These are phyloP conservation scores for Teunomyces tritomae DNA, from an alignment of 805 yeast species.

Conservation along the genomic window DNA sequence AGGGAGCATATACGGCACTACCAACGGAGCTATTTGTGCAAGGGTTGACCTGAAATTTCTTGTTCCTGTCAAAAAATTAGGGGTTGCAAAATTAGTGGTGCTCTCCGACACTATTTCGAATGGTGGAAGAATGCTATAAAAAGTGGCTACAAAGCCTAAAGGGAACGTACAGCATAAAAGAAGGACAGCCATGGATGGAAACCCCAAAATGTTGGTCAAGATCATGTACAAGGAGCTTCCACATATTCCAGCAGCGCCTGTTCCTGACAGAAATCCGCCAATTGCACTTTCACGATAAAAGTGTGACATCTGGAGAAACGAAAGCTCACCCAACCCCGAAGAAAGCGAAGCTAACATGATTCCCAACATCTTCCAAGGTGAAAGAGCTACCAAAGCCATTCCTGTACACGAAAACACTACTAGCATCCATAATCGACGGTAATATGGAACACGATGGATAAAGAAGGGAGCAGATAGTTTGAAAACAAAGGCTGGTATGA, in stretches of 20 bases:
- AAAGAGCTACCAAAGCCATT: constrained; percentile 64
- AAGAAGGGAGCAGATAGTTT: constrained; percentile 79
- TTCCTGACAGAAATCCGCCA: constrained; percentile 90
- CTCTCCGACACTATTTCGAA: constrained; percentile 2
- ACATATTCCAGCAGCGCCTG: constrained; percentile 91
- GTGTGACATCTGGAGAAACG: constrained; percentile 85
- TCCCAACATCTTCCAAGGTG: constrained; percentile 53
- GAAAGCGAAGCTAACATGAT: constrained; percentile 76
- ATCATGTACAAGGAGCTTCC: constrained; percentile 75
- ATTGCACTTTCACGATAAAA: constrained; percentile 59
- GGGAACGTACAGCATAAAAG: constrained; percentile 57
- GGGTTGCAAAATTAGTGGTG: neutral
- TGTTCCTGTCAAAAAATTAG: neutral
- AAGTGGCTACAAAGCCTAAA: constrained; percentile 43
- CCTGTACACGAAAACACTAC: constrained; percentile 65
- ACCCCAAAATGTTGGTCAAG: constrained; percentile 64
- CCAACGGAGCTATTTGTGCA: constrained; percentile 37
- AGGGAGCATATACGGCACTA: constrained; percentile 78
- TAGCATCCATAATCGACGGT: constrained; percentile 49
- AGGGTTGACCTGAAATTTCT: constrained; percentile 21
- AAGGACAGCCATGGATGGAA: constrained; percentile 55
- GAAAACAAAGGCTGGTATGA: constrained; percentile 73
- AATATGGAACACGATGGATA: constrained; percentile 64
- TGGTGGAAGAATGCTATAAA: constrained; percentile 14
- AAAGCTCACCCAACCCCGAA: constrained; percentile 88